Evolutionary conservation across 2,329 filamentous ascomycete genomes (phyloP).

Genomic region (Emydomyces testavorans): DNA sequence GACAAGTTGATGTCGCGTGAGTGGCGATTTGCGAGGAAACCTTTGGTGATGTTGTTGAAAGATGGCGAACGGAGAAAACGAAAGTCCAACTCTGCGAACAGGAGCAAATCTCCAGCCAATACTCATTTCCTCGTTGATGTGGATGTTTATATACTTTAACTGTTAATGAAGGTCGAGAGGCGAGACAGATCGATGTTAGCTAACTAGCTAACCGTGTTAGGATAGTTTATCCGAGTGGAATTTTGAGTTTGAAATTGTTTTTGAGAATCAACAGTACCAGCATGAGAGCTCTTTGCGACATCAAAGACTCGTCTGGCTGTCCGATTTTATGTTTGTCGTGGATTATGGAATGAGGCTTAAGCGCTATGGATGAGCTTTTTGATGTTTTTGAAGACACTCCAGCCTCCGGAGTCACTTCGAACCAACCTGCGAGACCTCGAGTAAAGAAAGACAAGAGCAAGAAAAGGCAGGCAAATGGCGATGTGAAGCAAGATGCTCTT

Average conservation of each 20-base stretch:
- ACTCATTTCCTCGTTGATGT: slow-evolving; percentile 1
- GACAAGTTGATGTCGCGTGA: slow-evolving; percentile 2
- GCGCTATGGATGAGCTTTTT: slow-evolving; percentile 64
- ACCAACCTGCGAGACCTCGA: slow-evolving; percentile 26
- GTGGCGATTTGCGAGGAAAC: slow-evolving; percentile 5
- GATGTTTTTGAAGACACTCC: slow-evolving; percentile 65
- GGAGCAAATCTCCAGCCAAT: slow-evolving; percentile 8
- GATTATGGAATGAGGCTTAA: not conserved
- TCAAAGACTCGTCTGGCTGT: not conserved
- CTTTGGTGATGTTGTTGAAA: slow-evolving; percentile 6
- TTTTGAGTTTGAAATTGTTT: slow-evolving; percentile 3
- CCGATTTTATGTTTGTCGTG: not conserved
- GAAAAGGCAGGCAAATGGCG: slow-evolving; percentile 76
- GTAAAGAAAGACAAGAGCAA: slow-evolving; percentile 55
- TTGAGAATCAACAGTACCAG: not conserved
- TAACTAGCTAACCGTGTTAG: not conserved
- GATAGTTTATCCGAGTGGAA: not conserved
- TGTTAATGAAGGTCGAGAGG: not conserved
- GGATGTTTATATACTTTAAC: not conserved
- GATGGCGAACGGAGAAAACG: slow-evolving; percentile 7
- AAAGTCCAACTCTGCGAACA: slow-evolving; percentile 2
- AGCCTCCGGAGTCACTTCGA: slow-evolving; percentile 31
- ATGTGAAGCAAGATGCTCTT: slow-evolving; percentile 44
- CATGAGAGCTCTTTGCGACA: not conserved
- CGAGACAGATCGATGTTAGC: not conserved